Conservation (phyloP, 805 yeast species). For the Citeromyces matritensis region DNA sequence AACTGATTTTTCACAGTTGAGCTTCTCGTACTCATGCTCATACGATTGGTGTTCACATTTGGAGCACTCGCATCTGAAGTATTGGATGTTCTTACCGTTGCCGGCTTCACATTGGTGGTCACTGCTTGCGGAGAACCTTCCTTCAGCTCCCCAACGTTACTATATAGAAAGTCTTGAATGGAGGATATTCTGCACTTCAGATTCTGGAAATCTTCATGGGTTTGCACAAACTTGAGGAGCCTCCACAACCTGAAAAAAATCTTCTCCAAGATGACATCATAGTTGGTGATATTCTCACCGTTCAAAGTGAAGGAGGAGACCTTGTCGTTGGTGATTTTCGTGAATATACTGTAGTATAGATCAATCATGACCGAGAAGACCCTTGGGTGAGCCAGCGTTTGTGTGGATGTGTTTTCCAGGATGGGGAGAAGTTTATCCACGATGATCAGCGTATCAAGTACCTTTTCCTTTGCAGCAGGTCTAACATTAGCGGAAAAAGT, state of each 20-base stretch:
- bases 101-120: neutral
- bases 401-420: conserved; percentile 21
- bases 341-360: conserved; percentile 14
- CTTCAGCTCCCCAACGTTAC: neutral
- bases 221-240: conserved; percentile 9
- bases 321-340: conserved; percentile 9
- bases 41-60: too few relatives aligned
- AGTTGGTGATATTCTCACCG: conserved; percentile 2
- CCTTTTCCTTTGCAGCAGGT: conserved; percentile 19
- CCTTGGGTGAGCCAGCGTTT: conserved; percentile 14
- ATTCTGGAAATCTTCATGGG: conserved; percentile 2
- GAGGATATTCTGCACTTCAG: neutral
- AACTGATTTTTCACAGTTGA: too few relatives aligned
- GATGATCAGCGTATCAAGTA: conserved; percentile 57
- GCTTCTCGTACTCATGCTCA: too few relatives aligned
- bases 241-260: conserved; percentile 20
- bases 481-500: neutral
- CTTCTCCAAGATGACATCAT: conserved; percentile 11
- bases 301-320: conserved; percentile 5
- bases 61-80: too few relatives aligned
- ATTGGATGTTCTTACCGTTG: too few relatives aligned
- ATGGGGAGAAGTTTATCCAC: conserved; percentile 74
- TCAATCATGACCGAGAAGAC: conserved; percentile 13
- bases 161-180: neutral
- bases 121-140: neutral